Conservation (phyloP, 768 basidiomycete species). For the Lentinula aciculospora region DNA sequence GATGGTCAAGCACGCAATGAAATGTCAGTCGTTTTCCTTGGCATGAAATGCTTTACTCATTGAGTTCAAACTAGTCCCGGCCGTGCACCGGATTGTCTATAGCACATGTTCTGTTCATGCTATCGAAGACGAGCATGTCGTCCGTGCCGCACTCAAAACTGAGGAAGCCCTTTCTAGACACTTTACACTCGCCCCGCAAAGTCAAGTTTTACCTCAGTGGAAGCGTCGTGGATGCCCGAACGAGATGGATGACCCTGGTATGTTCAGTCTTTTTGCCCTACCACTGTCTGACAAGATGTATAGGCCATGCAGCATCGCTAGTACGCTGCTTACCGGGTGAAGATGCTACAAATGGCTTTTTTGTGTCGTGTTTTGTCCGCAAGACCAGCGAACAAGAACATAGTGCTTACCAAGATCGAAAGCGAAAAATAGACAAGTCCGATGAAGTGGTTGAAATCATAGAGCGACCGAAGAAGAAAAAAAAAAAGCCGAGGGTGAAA, state of each 20-base stretch:
- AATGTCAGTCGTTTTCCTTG: slow-evolving; percentile 48
- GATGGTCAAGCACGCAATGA: slow-evolving; percentile 94
- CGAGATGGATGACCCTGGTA: slow-evolving; percentile 55
- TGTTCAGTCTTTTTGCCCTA: slow-evolving; percentile 9
- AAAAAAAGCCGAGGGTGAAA: neutral
- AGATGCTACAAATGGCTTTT: slow-evolving; percentile 94
- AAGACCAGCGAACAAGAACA: neutral
- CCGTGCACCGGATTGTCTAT: slow-evolving; percentile 80
- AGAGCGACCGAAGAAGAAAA: neutral
- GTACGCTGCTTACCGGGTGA: slow-evolving; percentile 75
- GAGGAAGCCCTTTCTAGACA: slow-evolving; percentile 54
- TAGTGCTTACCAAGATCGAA: neutral
- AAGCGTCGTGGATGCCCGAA: slow-evolving; percentile 68
- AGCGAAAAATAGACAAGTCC: neutral
- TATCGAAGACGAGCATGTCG: slow-evolving; percentile 90
- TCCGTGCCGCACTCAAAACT: slow-evolving; percentile 64
- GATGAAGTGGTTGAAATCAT: neutral
- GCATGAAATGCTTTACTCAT: slow-evolving; percentile 9
- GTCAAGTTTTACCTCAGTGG: slow-evolving; percentile 78
- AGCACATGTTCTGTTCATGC: slow-evolving; percentile 96
- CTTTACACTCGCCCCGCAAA: slow-evolving; percentile 65
- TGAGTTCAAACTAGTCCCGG: slow-evolving; percentile 50
- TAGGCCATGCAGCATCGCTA: slow-evolving; percentile 54
- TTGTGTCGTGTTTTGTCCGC: slow-evolving; percentile 86
- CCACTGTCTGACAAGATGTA: neutral